phyloP scores from a whole-genome alignment of 2,329 filamentous ascomycete genomes.

The Arthrobotrys sinensis region DNA sequence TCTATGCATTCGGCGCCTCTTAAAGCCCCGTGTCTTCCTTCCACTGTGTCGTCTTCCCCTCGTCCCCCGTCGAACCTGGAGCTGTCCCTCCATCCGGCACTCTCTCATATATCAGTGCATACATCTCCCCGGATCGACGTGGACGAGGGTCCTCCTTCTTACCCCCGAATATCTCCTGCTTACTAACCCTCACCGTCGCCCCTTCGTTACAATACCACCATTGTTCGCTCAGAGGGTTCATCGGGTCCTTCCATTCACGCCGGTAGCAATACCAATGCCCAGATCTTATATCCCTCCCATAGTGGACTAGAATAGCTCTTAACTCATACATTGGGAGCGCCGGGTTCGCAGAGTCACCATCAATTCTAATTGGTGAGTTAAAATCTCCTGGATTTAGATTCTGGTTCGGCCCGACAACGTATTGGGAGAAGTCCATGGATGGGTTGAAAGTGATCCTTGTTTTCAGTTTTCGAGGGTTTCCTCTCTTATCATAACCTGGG shows the following conservation, averaged over 20 bases:
- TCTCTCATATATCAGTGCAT: slow-evolving; percentile 40
- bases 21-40: not conserved
- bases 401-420: slow-evolving; percentile 14
- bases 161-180: slow-evolving; percentile 19
- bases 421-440: slow-evolving; percentile 20
- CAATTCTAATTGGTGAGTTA: slow-evolving; percentile 2
- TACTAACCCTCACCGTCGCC: slow-evolving; percentile 26
- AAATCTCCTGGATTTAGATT: not conserved
- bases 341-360: slow-evolving; percentile 17
- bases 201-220: slow-evolving; percentile 53
- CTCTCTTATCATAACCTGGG: not conserved
- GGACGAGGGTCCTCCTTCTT: not conserved
- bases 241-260: slow-evolving; percentile 38
- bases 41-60: not conserved
- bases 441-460: slow-evolving; percentile 18
- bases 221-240: slow-evolving; percentile 9
- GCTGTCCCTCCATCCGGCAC: slow-evolving; percentile 13
- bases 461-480: not conserved
- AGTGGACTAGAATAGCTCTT: slow-evolving; percentile 34
- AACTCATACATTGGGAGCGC: slow-evolving; percentile 22
- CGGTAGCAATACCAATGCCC: slow-evolving; percentile 52
- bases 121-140: slow-evolving; percentile 4
- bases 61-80: not conserved
- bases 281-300: not conserved
- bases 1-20: not conserved